These are phyloP conservation scores for Fomitopsis serialis DNA, from an alignment of 768 basidiomycete species.

Conservation along the genomic window DNA sequence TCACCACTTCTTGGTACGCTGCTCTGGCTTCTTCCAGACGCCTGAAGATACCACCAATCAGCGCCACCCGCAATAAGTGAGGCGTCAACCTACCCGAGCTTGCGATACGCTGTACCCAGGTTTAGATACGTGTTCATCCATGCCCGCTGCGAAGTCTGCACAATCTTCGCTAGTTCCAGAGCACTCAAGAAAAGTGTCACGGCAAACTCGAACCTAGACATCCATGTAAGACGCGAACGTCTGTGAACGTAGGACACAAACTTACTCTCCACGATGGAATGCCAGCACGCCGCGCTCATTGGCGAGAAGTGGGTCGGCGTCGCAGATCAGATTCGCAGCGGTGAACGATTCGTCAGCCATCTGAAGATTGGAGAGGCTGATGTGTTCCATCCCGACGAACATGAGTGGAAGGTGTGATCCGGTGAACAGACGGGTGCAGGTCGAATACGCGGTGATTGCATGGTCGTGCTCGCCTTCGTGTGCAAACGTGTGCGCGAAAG, in stretches of 20 bases:
- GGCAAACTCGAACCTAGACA: background rate
- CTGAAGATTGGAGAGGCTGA: slow-evolving; percentile 74
- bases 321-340: slow-evolving; percentile 77
- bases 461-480: slow-evolving; percentile 98
- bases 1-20: slow-evolving; percentile 75
- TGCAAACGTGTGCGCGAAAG: slow-evolving; percentile 96
- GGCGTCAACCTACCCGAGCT: slow-evolving; percentile 59
- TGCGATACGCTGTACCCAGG: slow-evolving; percentile 84
- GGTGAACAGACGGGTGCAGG: slow-evolving; percentile 90
- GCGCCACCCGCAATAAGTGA: too few relatives aligned
- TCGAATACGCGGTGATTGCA: slow-evolving; percentile 97
- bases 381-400: slow-evolving; percentile 98
- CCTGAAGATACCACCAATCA: too few relatives aligned
- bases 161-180: slow-evolving; percentile 75
- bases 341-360: slow-evolving; percentile 87
- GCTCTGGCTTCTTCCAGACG: slow-evolving; percentile 56
- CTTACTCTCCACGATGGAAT: slow-evolving; percentile 80
- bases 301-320: slow-evolving; percentile 81
- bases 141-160: slow-evolving; percentile 76
- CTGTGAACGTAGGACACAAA: background rate
- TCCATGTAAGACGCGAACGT: background rate
- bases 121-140: slow-evolving; percentile 93
- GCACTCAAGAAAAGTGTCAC: slow-evolving; percentile 67
- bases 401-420: slow-evolving; percentile 95
- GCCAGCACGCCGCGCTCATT: slow-evolving; percentile 95